Evolutionary conservation across 2,329 filamentous ascomycete species (phyloP).

Genomic region (Fusarium redolens): DNA sequence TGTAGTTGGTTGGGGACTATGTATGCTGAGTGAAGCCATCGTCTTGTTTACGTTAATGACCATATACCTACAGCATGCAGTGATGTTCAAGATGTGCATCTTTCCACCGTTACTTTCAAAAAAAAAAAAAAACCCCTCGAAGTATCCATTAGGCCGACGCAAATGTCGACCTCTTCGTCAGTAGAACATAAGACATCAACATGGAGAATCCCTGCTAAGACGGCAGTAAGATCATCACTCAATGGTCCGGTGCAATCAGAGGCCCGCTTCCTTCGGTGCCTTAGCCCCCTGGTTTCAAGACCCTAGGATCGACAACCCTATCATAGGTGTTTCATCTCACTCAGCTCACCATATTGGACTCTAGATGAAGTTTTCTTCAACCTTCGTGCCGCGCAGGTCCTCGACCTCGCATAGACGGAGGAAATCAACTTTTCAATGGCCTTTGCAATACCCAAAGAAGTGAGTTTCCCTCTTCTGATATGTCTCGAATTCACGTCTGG

Average conservation of each 20-base stretch:
- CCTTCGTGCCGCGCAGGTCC: too few species aligned
- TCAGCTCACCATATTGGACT: too few species aligned
- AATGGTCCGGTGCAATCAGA: not conserved
- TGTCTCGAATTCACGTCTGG: not conserved
- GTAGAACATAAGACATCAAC: not conserved
- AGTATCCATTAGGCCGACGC: not conserved
- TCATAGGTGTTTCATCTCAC: not conserved
- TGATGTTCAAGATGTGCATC: not conserved
- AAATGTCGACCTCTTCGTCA: not conserved
- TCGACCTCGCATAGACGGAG: fast-evolving
- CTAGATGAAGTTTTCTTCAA: not conserved
- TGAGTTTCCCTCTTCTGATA: not conserved
- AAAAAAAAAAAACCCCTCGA: too few species aligned
- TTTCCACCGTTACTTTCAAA: not conserved
- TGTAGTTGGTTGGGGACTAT: not conserved
- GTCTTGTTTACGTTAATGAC: not conserved
- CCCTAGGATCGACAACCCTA: not conserved
- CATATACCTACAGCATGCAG: not conserved
- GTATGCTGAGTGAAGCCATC: not conserved
- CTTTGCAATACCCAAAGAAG: fast-evolving
- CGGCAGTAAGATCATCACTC: not conserved
- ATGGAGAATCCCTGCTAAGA: not conserved
- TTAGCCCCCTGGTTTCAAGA: not conserved
- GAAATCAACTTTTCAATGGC: fast-evolving
- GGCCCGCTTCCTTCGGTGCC: not conserved